These are phyloP conservation scores for Penicillium simplicissimum DNA, from an alignment of 495 filamentous ascomycete species.

Conservation along the genomic window DNA sequence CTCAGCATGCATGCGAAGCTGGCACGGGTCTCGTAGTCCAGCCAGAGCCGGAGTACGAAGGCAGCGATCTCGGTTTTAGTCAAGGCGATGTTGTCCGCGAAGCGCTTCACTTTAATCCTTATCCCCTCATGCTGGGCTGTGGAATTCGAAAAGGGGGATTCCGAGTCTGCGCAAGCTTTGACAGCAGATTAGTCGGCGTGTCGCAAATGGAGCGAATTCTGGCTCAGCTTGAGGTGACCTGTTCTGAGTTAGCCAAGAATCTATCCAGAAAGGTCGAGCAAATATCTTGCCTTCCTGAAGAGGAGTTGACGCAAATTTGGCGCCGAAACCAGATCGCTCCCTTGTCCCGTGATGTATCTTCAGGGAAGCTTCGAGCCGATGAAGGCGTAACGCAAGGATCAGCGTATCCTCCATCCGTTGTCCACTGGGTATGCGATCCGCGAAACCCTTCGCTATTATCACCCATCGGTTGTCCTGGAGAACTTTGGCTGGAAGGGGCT, in stretches of 20 bases:
- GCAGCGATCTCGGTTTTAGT: slow-evolving; percentile 51
- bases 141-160: slow-evolving; percentile 57
- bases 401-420: slow-evolving; percentile 28
- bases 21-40: slow-evolving; percentile 59
- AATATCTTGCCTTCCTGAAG: slow-evolving; percentile 38
- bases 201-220: slow-evolving; percentile 48
- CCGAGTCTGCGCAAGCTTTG: slow-evolving; percentile 62
- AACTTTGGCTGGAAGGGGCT: slow-evolving; percentile 35
- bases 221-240: slow-evolving; percentile 39
- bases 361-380: slow-evolving; percentile 30
- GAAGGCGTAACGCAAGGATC: slow-evolving; percentile 29
- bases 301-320: slow-evolving; percentile 42
- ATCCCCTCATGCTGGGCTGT: slow-evolving; percentile 65
- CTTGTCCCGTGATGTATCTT: slow-evolving; percentile 25
- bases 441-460: slow-evolving; percentile 33
- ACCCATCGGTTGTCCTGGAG: slow-evolving; percentile 36
- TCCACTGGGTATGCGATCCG: slow-evolving; percentile 39
- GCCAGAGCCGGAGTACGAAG: slow-evolving; percentile 44
- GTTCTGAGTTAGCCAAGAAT: slow-evolving; percentile 30
- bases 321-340: slow-evolving; percentile 39
- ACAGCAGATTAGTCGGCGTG: slow-evolving; percentile 45
- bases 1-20: slow-evolving; percentile 64
- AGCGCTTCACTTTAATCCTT: slow-evolving; percentile 67
- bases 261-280: slow-evolving; percentile 29
- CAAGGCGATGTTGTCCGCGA: slow-evolving; percentile 60